Base-by-base conservation (phyloP, 441 rosid genomes). In the Erodium moschatum region DNA sequence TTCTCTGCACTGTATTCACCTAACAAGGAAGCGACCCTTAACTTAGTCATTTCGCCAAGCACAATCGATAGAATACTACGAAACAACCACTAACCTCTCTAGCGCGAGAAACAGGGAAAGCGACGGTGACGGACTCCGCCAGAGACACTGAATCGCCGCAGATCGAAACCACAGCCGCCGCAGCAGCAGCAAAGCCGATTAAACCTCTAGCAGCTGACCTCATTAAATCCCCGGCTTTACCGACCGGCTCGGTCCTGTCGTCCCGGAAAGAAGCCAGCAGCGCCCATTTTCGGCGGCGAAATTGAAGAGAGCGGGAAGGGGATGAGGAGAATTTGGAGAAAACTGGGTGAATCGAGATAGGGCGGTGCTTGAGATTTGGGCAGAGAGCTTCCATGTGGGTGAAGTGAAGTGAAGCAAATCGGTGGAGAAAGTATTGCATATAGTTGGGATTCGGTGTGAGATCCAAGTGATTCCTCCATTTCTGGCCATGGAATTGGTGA, bases 1-100 rank as follows among this genome's bases (percentile, higher is more conserved):
- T 89, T 82, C 89, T 84, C 78, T 92, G 98, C 65, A 89, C 97
- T 69, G 85, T 86, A 68, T 87, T 89, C 70, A 92, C 95, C 97
- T 87, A 68, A 54, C 78, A 79, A 64, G 46, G 11, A 67, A 77
- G 44, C 74, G 48, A 21, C 27, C 44, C 40, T 61, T 12, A 61
- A 20, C 5, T 42, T 16, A 3, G 29, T 40, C 46, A 40, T 6
- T 40, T 40, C 10, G 46, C 46, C 0, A 40, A 7, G 11, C 50
- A 6, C 50, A 44, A 11, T n/a, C 9, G 4, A 52, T 52, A 9
- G 21, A 15, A 5, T 52, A 52, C 60, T 15, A 52, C 20, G 20
- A 33, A 3, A 16, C n/a, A 20, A 12, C 7, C n/a, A 16, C 64
- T 65, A 73, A 87, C 92, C 96, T 89, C 96, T 19, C 80, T 79